phyloP scores from a whole-genome alignment of 1,284 basidiomycete genomes.

The Coniophora puteana region DNA sequence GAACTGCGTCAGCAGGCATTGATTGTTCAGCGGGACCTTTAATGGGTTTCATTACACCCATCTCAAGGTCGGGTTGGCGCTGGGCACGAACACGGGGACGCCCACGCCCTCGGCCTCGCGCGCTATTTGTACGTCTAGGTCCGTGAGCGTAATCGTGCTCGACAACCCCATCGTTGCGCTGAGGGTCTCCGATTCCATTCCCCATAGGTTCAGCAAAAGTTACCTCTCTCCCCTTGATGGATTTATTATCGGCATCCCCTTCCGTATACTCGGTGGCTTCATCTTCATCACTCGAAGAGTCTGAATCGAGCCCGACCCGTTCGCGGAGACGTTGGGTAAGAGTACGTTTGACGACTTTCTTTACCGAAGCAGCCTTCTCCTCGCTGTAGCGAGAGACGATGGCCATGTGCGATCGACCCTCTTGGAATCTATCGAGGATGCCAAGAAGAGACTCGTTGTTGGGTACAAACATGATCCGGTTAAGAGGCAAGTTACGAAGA shows the following conservation, averaged over 20 bases:
- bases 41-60: constrained; percentile 34
- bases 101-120: constrained; percentile 16
- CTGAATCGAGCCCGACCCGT: constrained; percentile 59
- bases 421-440: constrained; percentile 88
- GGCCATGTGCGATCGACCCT: constrained; percentile 89
- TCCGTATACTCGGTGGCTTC: constrained; percentile 23
- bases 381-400: constrained; percentile 72
- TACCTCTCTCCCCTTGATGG: too few relatives aligned
- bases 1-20: constrained; percentile 80
- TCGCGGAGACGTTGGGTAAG: constrained; percentile 67
- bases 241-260: constrained; percentile 12
- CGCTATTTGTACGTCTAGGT: constrained; percentile 13
- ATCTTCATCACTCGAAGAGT: constrained; percentile 39
- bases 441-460: constrained; percentile 84
- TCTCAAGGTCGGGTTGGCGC: constrained; percentile 33
- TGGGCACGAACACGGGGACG: constrained; percentile 17
- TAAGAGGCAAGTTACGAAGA: constrained; percentile 74
- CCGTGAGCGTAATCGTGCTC: constrained; percentile 25
- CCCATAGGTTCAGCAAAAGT: too few relatives aligned
- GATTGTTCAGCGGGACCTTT: constrained; percentile 60
- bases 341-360: constrained; percentile 47
- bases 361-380: constrained; percentile 41
- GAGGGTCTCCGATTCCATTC: constrained; percentile 32
- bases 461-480: constrained; percentile 83
- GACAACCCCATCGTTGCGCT: constrained; percentile 27